Conservation (phyloP, 345 rosid species). For the Dovyalis caffra region DNA sequence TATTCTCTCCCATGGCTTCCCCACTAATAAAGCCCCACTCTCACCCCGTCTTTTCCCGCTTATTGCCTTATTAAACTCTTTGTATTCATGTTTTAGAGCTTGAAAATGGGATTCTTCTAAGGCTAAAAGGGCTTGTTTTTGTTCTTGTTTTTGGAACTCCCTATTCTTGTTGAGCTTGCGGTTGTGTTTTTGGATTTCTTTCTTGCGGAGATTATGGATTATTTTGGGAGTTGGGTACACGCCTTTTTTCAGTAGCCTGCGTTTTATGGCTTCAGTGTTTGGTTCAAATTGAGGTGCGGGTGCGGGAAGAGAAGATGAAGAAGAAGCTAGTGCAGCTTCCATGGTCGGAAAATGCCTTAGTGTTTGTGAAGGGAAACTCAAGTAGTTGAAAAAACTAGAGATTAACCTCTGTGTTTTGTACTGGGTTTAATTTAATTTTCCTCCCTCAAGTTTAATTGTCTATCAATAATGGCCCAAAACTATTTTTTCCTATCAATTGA, state of each 20-base stretch:
- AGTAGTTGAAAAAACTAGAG: no score
- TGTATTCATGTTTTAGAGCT: constrained; percentile 60
- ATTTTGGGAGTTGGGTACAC: constrained; percentile 75
- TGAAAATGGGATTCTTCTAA: constrained; percentile 53
- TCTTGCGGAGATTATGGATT: constrained; percentile 64
- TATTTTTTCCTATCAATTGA: no score
- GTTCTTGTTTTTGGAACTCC: constrained; percentile 28
- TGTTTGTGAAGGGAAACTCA: no score
- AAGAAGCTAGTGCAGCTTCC: constrained; percentile 53
- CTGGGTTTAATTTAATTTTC: no score
- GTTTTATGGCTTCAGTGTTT: constrained; percentile 54
- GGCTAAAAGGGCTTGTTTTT: constrained; percentile 19
- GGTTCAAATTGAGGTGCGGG: constrained; percentile 53
- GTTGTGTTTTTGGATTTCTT: constrained; percentile 71
- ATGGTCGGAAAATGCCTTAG: constrained; percentile 16
- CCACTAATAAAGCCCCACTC: constrained; percentile 38
- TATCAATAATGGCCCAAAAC: no score
- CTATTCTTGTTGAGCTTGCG: constrained; percentile 50
- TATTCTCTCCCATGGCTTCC: constrained; percentile 89
- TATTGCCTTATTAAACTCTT: constrained; percentile 46
- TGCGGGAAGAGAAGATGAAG: constrained; percentile 23
- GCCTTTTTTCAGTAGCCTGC: constrained; percentile 49
- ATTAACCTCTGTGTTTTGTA: no score
- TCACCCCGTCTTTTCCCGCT: constrained; percentile 18
- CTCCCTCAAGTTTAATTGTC: no score